A percentile compares a stretch with the other conserved stretches of the same genome.
Conservation (phyloP, 768 basidiomycete genomes). For the Calocera cornea region DNA sequence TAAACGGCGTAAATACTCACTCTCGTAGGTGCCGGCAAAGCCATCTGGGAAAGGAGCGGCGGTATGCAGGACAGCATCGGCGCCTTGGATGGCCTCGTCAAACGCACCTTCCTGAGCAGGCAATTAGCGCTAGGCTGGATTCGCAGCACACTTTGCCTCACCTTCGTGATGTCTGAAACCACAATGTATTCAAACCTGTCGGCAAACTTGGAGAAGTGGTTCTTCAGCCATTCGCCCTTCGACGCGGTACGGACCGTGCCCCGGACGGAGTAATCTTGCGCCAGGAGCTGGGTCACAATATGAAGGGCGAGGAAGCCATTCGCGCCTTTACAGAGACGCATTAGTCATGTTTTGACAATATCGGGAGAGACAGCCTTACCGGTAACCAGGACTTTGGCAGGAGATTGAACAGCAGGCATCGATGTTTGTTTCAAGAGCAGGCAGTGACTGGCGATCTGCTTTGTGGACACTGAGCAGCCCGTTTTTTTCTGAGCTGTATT, state of each 20-base stretch:
- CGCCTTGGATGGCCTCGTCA: conserved; percentile 62
- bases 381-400: conserved; percentile 10
- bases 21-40: conserved; percentile 15
- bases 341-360: too few relatives aligned
- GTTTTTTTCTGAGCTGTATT: too few relatives aligned
- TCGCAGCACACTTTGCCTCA: conserved; percentile 12
- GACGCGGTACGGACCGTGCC: conserved; percentile 30
- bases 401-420: conserved; percentile 17
- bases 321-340: conserved; percentile 5
- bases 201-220: conserved; percentile 23
- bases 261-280: conserved; percentile 26
- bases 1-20: neutral
- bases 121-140: neutral
- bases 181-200: conserved; percentile 27
- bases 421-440: too few relatives aligned
- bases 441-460: too few relatives aligned
- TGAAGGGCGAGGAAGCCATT: conserved; percentile 16
- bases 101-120: conserved; percentile 37
- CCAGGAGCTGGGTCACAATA: conserved; percentile 17
- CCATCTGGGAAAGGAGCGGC: conserved; percentile 48
- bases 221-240: conserved; percentile 31
- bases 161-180: conserved; percentile 31
- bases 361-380: neutral
- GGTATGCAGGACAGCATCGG: conserved; percentile 57
- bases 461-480: too few relatives aligned